Evolutionary conservation across 1,139 yeast genomes (phyloP), one percentile per base, ranked within the genome.

Genomic region (Zygoascus hellenicus): DNA sequence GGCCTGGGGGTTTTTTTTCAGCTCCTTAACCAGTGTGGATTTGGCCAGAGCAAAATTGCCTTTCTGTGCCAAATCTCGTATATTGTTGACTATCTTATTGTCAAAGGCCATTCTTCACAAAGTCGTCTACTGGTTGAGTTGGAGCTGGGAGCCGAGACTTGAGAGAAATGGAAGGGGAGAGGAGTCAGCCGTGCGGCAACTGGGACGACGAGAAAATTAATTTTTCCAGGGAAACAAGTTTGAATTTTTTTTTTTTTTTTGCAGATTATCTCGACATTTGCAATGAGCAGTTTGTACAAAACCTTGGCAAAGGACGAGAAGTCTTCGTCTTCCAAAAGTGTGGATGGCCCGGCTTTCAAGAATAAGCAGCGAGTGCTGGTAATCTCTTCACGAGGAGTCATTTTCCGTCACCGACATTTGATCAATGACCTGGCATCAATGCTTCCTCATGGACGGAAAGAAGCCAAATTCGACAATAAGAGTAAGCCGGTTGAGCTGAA

Each of bases 361-460:
- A 68, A 68, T 58, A 58, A 67, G 46, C 72, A 68, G 56, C 51
- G 71, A 59, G 86, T 89, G 45, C 73, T 92, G 54, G 77, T 92
- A 54, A 86, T 92, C 61, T 86, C 97, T 3, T 89, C 97, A 38
- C 80, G 99, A 66, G 98, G 98, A 54, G 87, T 90, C 49, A 90
- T 72, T 16, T 87, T 75, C 67, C 82, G 98, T 71, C 98, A 92
- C 64, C 90, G 99, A 63, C 97, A 94, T 69, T 72, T 94, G 61
- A 87, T 92, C 57, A 77, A 80, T 58, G 98, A 94, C 68, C 71
- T 92, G 56, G 73, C 81, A 54, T 71, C 80, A 39, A 73, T 94
- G 65, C 70, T 94, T 65, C 98, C 99, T 52, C 98, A 92, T 64
- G 86, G 96, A 39, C 82, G 97, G 67, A 92, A 90, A 65, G 98